Conservation (phyloP, 2,329 filamentous ascomycete species). For the Cordyceps fumosorosea region DNA sequence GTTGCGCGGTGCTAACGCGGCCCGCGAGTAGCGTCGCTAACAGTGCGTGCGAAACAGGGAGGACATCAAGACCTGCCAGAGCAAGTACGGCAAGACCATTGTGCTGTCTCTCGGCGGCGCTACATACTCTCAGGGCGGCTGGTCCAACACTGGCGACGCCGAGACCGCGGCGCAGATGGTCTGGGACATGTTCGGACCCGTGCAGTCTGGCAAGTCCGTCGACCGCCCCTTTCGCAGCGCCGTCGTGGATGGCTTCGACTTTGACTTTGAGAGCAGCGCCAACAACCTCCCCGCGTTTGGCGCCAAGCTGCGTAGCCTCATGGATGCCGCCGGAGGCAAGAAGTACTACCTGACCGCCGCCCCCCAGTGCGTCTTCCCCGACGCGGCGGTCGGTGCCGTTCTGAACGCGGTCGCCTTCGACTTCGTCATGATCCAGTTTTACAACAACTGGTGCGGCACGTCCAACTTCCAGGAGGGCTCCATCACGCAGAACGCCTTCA, state of each 20-base stretch:
- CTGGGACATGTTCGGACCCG: conserved; percentile 66
- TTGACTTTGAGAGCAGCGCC: conserved; percentile 61
- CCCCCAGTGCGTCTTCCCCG: conserved; percentile 63
- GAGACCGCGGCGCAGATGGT: conserved; percentile 51
- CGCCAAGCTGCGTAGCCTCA: conserved; percentile 46
- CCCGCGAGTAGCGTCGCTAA: background rate
- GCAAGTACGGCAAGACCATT: conserved; percentile 58
- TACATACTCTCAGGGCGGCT: conserved; percentile 63
- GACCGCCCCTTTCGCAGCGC: conserved; percentile 61
- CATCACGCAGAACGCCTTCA: conserved; percentile 46
- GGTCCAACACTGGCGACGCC: conserved; percentile 46
- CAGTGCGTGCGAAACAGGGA: conserved; percentile 22
- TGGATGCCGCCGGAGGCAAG: conserved; percentile 45
- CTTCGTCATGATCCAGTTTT: conserved; percentile 59
- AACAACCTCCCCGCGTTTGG: conserved; percentile 57
- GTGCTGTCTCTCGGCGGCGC: conserved; percentile 66
- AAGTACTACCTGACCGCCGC: conserved; percentile 59
- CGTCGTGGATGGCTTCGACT: conserved; percentile 67
- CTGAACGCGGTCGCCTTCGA: conserved; percentile 52
- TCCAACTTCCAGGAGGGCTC: conserved; percentile 41
- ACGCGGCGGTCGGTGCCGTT: conserved; percentile 50
- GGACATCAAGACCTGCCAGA: conserved; percentile 56
- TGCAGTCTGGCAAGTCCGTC: conserved; percentile 31
- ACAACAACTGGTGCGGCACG: conserved; percentile 62
- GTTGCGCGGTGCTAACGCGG: conserved; percentile 18